phyloP scores from a whole-genome alignment of 768 basidiomycete species.

The Boletus rubropictus region DNA sequence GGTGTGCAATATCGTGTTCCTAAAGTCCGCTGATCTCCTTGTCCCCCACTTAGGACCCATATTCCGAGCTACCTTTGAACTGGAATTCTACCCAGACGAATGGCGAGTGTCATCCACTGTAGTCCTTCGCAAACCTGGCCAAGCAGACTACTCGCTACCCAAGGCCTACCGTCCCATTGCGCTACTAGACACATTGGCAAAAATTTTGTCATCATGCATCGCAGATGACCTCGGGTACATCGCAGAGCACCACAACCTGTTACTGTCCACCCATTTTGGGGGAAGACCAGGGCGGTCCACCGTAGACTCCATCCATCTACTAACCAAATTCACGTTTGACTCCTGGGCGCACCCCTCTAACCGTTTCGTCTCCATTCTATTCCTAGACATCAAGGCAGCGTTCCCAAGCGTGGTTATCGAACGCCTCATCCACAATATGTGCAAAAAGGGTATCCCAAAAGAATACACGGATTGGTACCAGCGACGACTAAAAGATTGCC shows the following conservation, averaged over 20 bases:
- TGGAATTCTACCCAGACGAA: neutral
- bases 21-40: no score
- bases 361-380: no score
- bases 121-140: neutral
- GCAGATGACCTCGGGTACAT: neutral
- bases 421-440: no score
- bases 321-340: no score
- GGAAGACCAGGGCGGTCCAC: neutral
- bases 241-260: neutral
- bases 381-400: no score
- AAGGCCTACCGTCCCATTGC: neutral
- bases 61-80: neutral
- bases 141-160: neutral
- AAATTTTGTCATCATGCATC: neutral
- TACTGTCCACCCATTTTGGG: neutral
- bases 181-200: neutral
- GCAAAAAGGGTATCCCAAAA: no score
- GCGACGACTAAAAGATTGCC: no score
- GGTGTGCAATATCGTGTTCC: no score
- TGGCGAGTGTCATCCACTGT: neutral
- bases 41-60: neutral
- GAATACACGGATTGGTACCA: no score
- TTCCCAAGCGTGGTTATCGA: no score
- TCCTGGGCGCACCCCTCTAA: no score
- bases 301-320: no score